Base-by-base conservation (phyloP, 768 basidiomycete genomes). In the Polyporus arcularius region DNA sequence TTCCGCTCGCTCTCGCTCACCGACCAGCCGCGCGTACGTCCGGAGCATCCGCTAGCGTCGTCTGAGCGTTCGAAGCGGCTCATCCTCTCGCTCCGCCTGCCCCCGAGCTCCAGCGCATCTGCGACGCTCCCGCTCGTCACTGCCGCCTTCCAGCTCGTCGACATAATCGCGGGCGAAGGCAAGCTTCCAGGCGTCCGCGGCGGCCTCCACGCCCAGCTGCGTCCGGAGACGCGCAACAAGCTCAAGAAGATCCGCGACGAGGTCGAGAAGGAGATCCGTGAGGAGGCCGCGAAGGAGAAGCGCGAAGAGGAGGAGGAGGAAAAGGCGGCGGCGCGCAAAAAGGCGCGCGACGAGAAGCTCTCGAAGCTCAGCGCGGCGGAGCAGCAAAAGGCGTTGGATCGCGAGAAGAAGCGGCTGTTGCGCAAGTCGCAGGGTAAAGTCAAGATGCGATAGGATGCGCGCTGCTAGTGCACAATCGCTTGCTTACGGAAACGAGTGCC, bases 1-100 rank as follows among this genome's bases (percentile, higher is more conserved):
- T 92, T 97, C 81, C 89, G 90, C 66, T 94, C 90, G 40, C 82
- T 96, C 65, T 86, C 93, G 49, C 90, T 94, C 55, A 93, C 94
- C 28, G 95, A 97, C 77, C 91, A 94, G 69, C 92, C 94, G 8
- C 79, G 86, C 54, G 79, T 80, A 26, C 86, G 90, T 56, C 95
- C 95, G 1, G 61, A 68, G 1, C 71, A 75, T 2, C 82, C 85
- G 0, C 60, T 87, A 45, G 68, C 82, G 4, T 72, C 83, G 41
- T 73, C 78, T 50, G 73, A 84, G 45, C 82, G 82, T 61, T 80
- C 85, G 67, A 91, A 93, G 69, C 92, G 89, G 66, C 79, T 96
- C 68, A 81, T 92, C 53, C 80, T 97, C 53, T 83, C 82, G 43
- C 75, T 96, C 51, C 70, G 71, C 35, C 75, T 83, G 18, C 90